Base-by-base conservation (phyloP, 805 yeast species). In the Candida taoyuanica region DNA sequence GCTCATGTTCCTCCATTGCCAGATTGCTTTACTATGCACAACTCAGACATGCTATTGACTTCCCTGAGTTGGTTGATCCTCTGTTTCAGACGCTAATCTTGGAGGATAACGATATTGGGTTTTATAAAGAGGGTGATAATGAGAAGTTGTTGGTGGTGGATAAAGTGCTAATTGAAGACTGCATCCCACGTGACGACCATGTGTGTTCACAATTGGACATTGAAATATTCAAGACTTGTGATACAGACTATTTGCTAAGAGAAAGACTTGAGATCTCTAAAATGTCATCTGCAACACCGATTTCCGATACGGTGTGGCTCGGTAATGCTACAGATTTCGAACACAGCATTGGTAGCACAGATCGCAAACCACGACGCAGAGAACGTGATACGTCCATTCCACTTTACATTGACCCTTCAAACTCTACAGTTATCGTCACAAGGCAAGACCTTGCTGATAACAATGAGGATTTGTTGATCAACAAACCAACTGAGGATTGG, bases 261-360 rank as follows among this genome's bases (percentile, higher is more conserved):
- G 97, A 89, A 57, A 77, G 83, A 43, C 66, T 84, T n/a, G 96
- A 89, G 58, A 81, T 87, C 36, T 68, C 87, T 1, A 76, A 75
- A 53, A 83, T 89, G 89, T 81, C 95, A 1, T 70, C 85, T 8
- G 94, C 95, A 0, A 74, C 93, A 0, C 71, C 67, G 11, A 63
- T 85, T 2, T 54, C 56, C 13, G 44, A 56, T 7, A 67, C 74
- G 34, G 73, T 88, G 5, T 89, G 91, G 89, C 69, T 82, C 36
- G 98, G 98, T 2, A 91, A 89, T 53, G 65, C 78, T 1, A 76
- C 85, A 47, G 96, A 89, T 57, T 76, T 68, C 53, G 80, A 78
- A 43, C 59, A 5, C 53, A 36, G 29, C 47, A 31, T 15, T 11
- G 5, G 17, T 17, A 13, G 15, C 5, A 16, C 28, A 5, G n/a